Evolutionary conservation across 495 filamentous ascomycete genomes (phyloP).

Genomic region (Xylaria acuta): DNA sequence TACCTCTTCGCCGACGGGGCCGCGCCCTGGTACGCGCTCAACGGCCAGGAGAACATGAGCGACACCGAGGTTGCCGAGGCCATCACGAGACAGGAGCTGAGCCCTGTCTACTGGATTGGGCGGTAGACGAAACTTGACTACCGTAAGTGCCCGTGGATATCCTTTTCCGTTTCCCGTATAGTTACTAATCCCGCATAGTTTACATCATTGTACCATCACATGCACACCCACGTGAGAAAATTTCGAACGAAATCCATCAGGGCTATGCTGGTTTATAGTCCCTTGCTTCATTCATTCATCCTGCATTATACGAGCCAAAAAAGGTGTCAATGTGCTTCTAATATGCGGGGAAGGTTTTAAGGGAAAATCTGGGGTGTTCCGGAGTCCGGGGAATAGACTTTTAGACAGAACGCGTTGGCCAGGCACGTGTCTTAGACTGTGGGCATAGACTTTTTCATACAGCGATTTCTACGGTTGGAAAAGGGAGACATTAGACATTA

Average conservation of each 20-base stretch:
- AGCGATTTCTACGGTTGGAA: not conserved
- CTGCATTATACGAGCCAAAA: slow-evolving; percentile 3
- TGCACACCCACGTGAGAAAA: not conserved
- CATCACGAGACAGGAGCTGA: slow-evolving; percentile 33
- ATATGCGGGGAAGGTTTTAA: not conserved
- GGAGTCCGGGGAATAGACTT: slow-evolving; percentile 5
- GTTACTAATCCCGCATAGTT: not conserved
- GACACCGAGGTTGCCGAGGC: slow-evolving; percentile 40
- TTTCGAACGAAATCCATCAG: not conserved
- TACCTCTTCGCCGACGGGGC: slow-evolving; percentile 36
- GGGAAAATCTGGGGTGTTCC: not conserved
- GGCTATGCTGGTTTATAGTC: not conserved
- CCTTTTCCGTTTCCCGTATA: not conserved
- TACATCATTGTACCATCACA: not conserved
- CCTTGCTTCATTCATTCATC: not conserved
- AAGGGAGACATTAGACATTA: not conserved
- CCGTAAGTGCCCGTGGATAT: not conserved
- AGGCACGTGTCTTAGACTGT: not conserved
- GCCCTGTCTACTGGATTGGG: slow-evolving; percentile 40
- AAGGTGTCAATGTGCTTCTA: not conserved
- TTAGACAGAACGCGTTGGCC: not conserved
- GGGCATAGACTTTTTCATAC: not conserved
- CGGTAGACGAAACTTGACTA: slow-evolving; percentile 18
- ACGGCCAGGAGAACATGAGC: slow-evolving; percentile 39
- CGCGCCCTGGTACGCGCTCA: slow-evolving; percentile 40